Evolutionary conservation across 202 grass and related monocot genomes (phyloP).

Genomic region (Zoysia matrella): DNA sequence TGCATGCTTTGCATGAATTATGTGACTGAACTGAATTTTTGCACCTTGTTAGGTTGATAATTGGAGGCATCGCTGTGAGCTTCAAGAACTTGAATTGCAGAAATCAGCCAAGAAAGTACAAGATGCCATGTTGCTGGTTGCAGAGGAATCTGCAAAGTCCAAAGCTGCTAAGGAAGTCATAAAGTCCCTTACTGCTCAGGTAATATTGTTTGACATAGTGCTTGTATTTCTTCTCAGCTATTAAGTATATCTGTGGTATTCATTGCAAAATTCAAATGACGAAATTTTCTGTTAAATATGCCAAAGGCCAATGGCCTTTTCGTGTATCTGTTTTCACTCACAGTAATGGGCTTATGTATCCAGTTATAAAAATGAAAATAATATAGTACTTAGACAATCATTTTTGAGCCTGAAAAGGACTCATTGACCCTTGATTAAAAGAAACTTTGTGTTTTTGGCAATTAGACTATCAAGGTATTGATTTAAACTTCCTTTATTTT

Average conservation of each 20-base stretch:
- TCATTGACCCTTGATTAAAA: neutral
- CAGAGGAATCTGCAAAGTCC: conserved; percentile 85
- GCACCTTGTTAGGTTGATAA: conserved; percentile 61
- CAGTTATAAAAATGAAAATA: conserved; percentile 5
- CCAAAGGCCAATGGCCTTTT: conserved; percentile 7
- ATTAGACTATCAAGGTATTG: conserved; percentile 27
- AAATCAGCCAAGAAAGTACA: conserved; percentile 77
- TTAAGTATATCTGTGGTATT: neutral
- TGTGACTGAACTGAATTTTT: conserved; percentile 6
- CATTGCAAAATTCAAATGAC: neutral
- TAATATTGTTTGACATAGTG: conserved; percentile 36
- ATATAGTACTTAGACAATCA: conserved; percentile 14
- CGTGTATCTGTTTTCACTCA: too few relatives aligned
- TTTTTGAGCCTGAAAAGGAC: neutral
- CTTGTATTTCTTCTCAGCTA: conserved; percentile 22
- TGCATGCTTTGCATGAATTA: conserved; percentile 16
- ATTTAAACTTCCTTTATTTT: conserved; percentile 20
- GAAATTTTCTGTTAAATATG: neutral
- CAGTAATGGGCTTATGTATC: conserved; percentile 3
- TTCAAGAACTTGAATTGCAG: conserved; percentile 77
- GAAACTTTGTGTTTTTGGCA: neutral
- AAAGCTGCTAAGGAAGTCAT: conserved; percentile 91
- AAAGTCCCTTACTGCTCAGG: conserved; percentile 75
- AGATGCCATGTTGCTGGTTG: conserved; percentile 63
- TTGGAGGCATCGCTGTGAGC: conserved; percentile 67